These are phyloP conservation scores for Boletales sp. DNA, from an alignment of 768 basidiomycete genomes.

Conservation along the genomic window DNA sequence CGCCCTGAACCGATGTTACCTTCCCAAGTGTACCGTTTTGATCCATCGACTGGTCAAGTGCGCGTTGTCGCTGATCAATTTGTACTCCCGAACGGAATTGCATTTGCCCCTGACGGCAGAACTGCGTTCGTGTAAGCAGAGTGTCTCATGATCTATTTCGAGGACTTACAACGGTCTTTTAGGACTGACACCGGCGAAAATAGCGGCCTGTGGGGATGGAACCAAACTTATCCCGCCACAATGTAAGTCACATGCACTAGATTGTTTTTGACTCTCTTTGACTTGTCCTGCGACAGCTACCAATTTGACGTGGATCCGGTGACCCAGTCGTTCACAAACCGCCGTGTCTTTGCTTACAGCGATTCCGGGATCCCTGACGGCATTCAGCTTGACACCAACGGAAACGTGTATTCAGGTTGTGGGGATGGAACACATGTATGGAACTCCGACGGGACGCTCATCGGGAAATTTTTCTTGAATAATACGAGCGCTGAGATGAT, in stretches of 20 bases:
- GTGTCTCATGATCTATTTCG: neutral
- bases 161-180: constrained; percentile 2
- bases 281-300: constrained; percentile 42
- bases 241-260: constrained; percentile 45
- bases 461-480: constrained; percentile 62
- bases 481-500: constrained; percentile 35
- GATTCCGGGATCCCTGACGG: constrained; percentile 70
- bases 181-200: constrained; percentile 30
- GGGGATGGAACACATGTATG: constrained; percentile 70
- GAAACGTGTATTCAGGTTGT: constrained; percentile 65
- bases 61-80: constrained; percentile 79
- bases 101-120: constrained; percentile 60
- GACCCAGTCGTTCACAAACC: constrained; percentile 54
- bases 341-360: constrained; percentile 62
- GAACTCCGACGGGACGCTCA: constrained; percentile 49
- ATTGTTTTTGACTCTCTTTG: neutral
- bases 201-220: constrained; percentile 45
- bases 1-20: constrained; percentile 64
- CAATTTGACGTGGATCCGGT: constrained; percentile 61
- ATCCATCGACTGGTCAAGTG: constrained; percentile 60
- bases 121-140: constrained; percentile 57
- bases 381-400: constrained; percentile 57
- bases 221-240: constrained; percentile 63
- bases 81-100: constrained; percentile 69
- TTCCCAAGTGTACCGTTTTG: constrained; percentile 73